Percentiles rank a stretch among this genome's conserved stretches.
These are phyloP conservation scores for Backusella westeae DNA, from an alignment of 192 early-diverging fungal species.

Conservation along the genomic window DNA sequence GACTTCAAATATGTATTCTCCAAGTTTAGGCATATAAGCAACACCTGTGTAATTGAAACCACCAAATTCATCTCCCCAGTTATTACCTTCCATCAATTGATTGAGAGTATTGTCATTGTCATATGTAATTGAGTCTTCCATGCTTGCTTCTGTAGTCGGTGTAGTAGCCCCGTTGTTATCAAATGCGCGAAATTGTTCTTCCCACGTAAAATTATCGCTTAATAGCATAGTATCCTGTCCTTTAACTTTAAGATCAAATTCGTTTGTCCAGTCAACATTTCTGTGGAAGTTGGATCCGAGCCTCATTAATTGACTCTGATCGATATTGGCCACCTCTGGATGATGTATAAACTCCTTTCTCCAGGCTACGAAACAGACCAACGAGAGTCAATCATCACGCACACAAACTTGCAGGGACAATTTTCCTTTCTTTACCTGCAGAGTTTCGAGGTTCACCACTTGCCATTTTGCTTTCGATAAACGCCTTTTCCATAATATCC, in stretches of 20 bases:
- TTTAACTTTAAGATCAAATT: slow-evolving; percentile 60
- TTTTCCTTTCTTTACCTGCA: slow-evolving; percentile 11
- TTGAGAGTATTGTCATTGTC: not conserved
- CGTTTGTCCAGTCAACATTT: slow-evolving; percentile 69
- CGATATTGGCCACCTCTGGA: slow-evolving; percentile 24
- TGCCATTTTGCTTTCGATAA: slow-evolving; percentile 23
- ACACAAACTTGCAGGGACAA: not conserved
- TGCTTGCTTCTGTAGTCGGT: slow-evolving; percentile 29
- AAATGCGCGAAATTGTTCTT: slow-evolving; percentile 54
- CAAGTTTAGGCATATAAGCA: slow-evolving; percentile 58
- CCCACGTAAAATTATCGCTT: slow-evolving; percentile 47
- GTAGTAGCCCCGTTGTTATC: slow-evolving; percentile 5
- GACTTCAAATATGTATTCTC: slow-evolving; percentile 78
- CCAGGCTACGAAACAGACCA: slow-evolving; percentile 38
- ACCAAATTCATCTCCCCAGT: slow-evolving; percentile 49
- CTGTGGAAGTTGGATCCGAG: slow-evolving; percentile 55
- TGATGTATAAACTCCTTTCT: slow-evolving; percentile 47
- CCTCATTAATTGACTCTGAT: slow-evolving; percentile 36
- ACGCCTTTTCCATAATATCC: slow-evolving; percentile 42
- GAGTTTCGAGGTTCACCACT: not conserved
- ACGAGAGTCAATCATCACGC: not conserved
- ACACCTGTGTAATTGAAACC: slow-evolving; percentile 30
- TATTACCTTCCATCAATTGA: slow-evolving; percentile 1
- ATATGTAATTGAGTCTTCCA: slow-evolving; percentile 44
- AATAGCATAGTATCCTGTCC: slow-evolving; percentile 38